phyloP scores from a whole-genome alignment of 768 basidiomycete genomes.

The Tremella yokohamensis region DNA sequence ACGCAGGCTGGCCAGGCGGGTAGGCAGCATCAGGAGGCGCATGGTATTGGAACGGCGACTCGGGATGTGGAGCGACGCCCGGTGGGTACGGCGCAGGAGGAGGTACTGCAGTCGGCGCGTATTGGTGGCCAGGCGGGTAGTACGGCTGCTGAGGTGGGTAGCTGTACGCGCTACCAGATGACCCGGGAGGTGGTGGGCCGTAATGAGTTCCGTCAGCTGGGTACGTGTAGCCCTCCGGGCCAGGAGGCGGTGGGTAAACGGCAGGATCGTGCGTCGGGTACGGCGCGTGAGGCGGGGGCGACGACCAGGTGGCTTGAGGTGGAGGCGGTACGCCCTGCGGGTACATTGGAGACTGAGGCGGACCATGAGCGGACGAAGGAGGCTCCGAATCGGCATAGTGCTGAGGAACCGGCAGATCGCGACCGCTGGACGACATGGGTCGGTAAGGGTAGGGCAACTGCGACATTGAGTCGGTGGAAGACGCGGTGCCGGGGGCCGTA shows the following conservation, averaged over 20 bases:
- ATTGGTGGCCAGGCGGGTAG: neutral
- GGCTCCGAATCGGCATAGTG: slow-evolving; percentile 47
- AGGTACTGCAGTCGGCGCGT: slow-evolving; percentile 5
- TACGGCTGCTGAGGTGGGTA: slow-evolving; percentile 14
- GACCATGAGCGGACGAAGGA: slow-evolving; percentile 40
- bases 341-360: slow-evolving; percentile 40
- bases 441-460: slow-evolving; percentile 41
- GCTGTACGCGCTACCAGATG: slow-evolving; percentile 19
- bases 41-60: slow-evolving; percentile 41
- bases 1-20: slow-evolving; percentile 9
- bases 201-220: slow-evolving; percentile 18
- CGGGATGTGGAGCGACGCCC: slow-evolving; percentile 17
- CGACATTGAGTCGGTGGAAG: slow-evolving; percentile 23
- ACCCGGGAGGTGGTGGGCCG: slow-evolving; percentile 28
- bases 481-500: slow-evolving; percentile 26
- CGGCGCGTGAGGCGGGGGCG: slow-evolving; percentile 29
- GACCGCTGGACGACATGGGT: slow-evolving; percentile 43
- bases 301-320: slow-evolving; percentile 32
- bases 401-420: slow-evolving; percentile 35
- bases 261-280: slow-evolving; percentile 24
- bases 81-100: slow-evolving; percentile 4
- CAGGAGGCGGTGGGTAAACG: slow-evolving; percentile 20
- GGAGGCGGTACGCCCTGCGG: slow-evolving; percentile 15
- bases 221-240: slow-evolving; percentile 25
- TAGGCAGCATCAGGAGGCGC: slow-evolving; percentile 16